A percentile compares a stretch with the other conserved stretches of the same genome.
Conservation (phyloP, 108 stramenopile species). For the Chaetoceros tenuissimus region DNA sequence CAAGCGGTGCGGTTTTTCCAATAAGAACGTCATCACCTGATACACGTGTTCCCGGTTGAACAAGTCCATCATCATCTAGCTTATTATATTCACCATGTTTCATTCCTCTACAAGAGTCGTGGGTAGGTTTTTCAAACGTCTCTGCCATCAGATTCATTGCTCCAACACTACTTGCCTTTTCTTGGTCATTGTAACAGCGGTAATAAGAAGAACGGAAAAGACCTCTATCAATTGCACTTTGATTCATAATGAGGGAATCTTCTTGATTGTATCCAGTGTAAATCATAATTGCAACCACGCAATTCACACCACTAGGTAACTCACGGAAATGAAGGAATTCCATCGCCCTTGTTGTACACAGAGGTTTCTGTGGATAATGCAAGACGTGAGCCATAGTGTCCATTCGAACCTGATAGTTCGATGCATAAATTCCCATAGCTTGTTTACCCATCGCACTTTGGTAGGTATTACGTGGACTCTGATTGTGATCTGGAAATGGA, state of each 20-base stretch:
- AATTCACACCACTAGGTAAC: conserved; percentile 97
- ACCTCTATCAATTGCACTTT: conserved; percentile 96
- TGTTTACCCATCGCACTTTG: conserved; percentile 99
- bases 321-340: conserved; percentile 97
- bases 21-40: conserved; percentile 94
- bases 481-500: conserved; percentile 99
- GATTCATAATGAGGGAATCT: conserved; percentile 99
- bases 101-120: conserved; percentile 80
- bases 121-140: conserved; percentile 82
- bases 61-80: conserved; percentile 96
- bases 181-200: conserved; percentile 90
- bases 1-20: conserved; percentile 92
- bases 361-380: conserved; percentile 98
- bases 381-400: conserved; percentile 99
- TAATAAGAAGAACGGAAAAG: conserved; percentile 95
- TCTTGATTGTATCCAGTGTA: conserved; percentile 99
- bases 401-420: conserved; percentile 97
- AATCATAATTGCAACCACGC: conserved; percentile 94
- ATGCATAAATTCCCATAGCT: conserved; percentile 97
- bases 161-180: conserved; percentile 75
- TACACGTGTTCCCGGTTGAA: conserved; percentile 91
- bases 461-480: conserved; percentile 93
- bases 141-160: conserved; percentile 80
- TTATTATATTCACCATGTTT: conserved; percentile 95
- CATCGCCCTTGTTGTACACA: conserved; percentile 96